A percentile compares a stretch with the other conserved stretches of the same genome.
Evolutionary conservation across 2,329 filamentous ascomycete genomes (phyloP).

Genomic region (Paramyrothecium roridum): DNA sequence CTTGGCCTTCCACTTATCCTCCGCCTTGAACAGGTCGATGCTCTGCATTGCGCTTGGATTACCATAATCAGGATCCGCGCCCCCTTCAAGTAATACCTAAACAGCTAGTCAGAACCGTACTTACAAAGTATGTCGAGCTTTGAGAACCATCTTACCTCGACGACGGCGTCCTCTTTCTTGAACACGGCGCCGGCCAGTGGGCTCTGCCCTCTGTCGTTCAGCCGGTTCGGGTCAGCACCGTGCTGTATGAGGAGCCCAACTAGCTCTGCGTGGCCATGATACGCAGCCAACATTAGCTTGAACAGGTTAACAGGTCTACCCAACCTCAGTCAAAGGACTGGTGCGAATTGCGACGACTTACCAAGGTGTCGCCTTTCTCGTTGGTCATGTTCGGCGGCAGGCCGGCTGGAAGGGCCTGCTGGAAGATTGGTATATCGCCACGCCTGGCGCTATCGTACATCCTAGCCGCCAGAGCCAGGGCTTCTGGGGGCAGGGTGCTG

Average conservation of each 20-base stretch:
- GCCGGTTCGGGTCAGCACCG: conserved; percentile 63
- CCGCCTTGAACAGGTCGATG: conserved; percentile 49
- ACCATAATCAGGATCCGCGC: conserved; percentile 52
- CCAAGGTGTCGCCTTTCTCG: conserved; percentile 68
- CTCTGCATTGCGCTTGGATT: conserved; percentile 46
- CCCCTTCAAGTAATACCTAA: conserved; percentile 45
- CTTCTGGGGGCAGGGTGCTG: conserved; percentile 54
- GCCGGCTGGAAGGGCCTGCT: conserved; percentile 61
- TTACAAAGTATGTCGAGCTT: neutral
- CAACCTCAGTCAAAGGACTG: too few species aligned
- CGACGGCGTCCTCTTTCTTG: conserved; percentile 64
- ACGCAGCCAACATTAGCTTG: conserved; percentile 67
- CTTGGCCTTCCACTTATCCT: conserved; percentile 44
- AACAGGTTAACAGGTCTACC: conserved; percentile 1
- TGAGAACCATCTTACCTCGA: conserved; percentile 40
- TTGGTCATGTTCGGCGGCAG: conserved; percentile 70
- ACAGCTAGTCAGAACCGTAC: neutral
- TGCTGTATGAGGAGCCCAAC: conserved; percentile 58
- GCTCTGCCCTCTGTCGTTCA: conserved; percentile 68
- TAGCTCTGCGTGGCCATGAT: conserved; percentile 62
- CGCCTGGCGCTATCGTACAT: conserved; percentile 65
- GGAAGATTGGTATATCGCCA: conserved; percentile 56
- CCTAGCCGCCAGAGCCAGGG: conserved; percentile 61
- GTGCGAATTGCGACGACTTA: conserved; percentile 27
- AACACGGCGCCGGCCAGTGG: conserved; percentile 70